Conservation (phyloP, 1,284 basidiomycete species). For the Ustilago bromivora region DNA sequence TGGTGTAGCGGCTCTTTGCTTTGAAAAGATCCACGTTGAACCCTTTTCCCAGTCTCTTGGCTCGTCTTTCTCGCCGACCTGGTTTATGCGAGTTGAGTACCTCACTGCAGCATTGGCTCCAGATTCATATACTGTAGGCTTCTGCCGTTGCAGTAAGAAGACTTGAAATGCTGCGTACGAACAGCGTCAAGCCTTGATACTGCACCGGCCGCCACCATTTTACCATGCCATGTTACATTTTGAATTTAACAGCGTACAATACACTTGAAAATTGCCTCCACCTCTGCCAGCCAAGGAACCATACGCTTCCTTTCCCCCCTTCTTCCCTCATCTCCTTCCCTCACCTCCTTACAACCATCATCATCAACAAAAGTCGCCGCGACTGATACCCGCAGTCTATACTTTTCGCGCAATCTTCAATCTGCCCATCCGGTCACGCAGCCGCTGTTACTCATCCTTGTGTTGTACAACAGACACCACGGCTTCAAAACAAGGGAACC, state of each 20-base stretch:
- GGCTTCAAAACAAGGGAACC: background rate
- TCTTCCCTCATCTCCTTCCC: background rate
- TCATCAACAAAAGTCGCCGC: background rate
- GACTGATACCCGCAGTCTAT: background rate
- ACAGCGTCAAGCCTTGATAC: background rate
- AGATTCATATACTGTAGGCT: too few species aligned
- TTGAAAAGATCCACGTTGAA: background rate
- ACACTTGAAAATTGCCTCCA: background rate
- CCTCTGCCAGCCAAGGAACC: conserved; percentile 5
- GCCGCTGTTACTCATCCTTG: background rate
- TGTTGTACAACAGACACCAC: background rate
- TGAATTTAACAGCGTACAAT: background rate
- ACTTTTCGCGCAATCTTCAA: background rate
- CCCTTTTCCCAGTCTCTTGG: conserved; percentile 9
- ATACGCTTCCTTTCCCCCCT: background rate
- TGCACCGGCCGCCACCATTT: background rate
- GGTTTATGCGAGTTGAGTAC: background rate
- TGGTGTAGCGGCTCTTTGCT: conserved; percentile 1
- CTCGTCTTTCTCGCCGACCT: background rate
- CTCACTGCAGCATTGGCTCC: background rate
- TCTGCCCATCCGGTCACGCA: background rate
- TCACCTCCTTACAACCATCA: background rate
- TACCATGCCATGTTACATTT: background rate
- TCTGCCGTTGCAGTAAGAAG: too few species aligned
- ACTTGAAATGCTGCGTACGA: too few species aligned